These are phyloP conservation scores for Filobasidium wieringae DNA, from an alignment of 768 basidiomycete genomes.

Conservation along the genomic window DNA sequence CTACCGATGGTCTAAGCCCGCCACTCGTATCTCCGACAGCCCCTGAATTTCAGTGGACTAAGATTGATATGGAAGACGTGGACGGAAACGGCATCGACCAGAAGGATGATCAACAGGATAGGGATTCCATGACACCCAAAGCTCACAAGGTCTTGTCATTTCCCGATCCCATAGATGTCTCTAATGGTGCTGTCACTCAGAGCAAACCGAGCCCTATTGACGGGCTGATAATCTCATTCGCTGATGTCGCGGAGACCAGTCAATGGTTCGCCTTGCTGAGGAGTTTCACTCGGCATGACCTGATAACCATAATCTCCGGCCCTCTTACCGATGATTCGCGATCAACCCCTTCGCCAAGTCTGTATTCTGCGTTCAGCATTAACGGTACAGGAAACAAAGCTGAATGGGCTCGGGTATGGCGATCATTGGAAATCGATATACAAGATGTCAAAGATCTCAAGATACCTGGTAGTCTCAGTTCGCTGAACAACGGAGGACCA, in stretches of 20 bases:
- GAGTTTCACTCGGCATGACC: background rate
- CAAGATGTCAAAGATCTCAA: conserved; percentile 12
- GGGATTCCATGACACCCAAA: background rate
- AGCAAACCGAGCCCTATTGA: too few relatives aligned
- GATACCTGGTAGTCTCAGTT: background rate
- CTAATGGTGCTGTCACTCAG: too few relatives aligned
- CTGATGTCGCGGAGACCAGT: background rate
- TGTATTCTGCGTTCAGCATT: background rate
- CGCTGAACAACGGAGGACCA: background rate
- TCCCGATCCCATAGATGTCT: too few relatives aligned
- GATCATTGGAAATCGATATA: conserved; percentile 3
- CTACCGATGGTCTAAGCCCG: background rate
- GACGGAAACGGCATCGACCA: background rate
- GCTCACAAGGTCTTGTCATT: background rate
- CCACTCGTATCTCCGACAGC: background rate
- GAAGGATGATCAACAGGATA: background rate
- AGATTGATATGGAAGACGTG: background rate
- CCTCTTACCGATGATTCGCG: background rate
- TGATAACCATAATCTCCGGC: background rate
- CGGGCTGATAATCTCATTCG: background rate
- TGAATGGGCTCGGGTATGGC: background rate
- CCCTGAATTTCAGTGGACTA: background rate
- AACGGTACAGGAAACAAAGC: background rate
- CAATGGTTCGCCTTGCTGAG: background rate
- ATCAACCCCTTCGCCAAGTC: background rate